A percentile compares a stretch with the other conserved stretches of the same genome.
These are phyloP conservation scores for Pyrus bretschneideri DNA, from an alignment of 306 rosid genomes.

Conservation along the genomic window DNA sequence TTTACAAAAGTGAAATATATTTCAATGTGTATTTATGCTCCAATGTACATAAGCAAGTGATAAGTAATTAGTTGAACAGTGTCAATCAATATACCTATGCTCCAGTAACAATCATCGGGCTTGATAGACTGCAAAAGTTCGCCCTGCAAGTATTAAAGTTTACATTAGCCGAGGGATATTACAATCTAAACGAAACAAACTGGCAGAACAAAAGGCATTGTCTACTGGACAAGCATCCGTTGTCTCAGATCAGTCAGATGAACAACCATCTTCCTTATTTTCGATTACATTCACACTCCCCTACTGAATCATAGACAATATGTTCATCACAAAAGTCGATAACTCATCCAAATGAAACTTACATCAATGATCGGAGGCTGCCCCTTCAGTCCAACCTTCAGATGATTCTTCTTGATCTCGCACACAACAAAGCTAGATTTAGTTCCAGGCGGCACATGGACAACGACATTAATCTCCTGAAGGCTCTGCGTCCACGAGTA, in stretches of 20 bases:
- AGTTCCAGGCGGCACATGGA: constrained; percentile 79
- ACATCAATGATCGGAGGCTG: constrained; percentile 91
- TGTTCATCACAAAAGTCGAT: background rate
- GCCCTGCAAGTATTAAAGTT: constrained; percentile 39
- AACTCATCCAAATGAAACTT: constrained; percentile 9
- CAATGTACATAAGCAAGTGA: background rate
- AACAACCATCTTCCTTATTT: background rate
- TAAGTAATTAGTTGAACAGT: background rate
- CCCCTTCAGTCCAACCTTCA: constrained; percentile 86
- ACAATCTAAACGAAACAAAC: background rate
- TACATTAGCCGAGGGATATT: constrained; percentile 2
- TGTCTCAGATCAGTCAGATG: background rate
- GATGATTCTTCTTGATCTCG: constrained; percentile 78
- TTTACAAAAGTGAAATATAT: background rate
- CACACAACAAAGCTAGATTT: constrained; percentile 60
- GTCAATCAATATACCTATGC: constrained; percentile 50
- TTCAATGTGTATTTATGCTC: background rate
- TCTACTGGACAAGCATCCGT: background rate
- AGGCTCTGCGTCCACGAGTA: constrained; percentile 87
- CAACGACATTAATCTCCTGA: constrained; percentile 64
- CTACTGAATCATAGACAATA: background rate
- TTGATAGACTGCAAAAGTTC: constrained; percentile 53
- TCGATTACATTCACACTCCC: too few relatives aligned
- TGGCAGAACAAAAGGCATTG: background rate
- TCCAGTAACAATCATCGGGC: constrained; percentile 91